Conservation (phyloP, 345 rosid species). For the Ceriops zippeliana region DNA sequence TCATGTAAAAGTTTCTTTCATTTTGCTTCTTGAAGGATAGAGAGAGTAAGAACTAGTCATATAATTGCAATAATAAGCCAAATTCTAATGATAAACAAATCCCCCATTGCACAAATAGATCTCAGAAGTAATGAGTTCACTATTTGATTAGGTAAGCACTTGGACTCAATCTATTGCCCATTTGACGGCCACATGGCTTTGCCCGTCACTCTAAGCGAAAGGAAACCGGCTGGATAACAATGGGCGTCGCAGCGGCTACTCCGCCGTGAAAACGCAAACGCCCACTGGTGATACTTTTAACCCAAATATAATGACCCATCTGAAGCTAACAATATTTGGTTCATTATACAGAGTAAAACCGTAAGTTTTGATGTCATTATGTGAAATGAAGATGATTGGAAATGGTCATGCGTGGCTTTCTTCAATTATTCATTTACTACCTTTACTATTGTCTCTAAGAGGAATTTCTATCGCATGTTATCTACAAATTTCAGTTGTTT, state of each 20-base stretch:
- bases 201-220: conserved; percentile 28
- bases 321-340: background rate
- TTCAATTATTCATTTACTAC: too few species aligned
- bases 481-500: too few species aligned
- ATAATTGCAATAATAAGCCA: background rate
- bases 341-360: background rate
- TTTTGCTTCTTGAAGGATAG: too few species aligned
- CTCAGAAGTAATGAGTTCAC: too few species aligned
- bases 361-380: too few species aligned
- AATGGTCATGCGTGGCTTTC: too few species aligned
- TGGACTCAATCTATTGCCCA: background rate
- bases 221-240: conserved; percentile 29
- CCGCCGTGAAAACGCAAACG: background rate
- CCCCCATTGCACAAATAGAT: too few species aligned
- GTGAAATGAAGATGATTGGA: too few species aligned
- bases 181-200: background rate
- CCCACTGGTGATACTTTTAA: background rate
- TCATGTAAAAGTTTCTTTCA: too few species aligned
- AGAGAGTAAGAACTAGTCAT: background rate
- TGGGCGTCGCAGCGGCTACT: background rate
- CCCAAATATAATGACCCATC: background rate
- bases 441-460: too few species aligned
- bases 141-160: background rate
- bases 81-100: background rate
- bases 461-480: too few species aligned